Evolutionary conservation across 139 green algal species (phyloP), one percentile per base, ranked within the genome.

Genomic region (Closterium sp.): DNA sequence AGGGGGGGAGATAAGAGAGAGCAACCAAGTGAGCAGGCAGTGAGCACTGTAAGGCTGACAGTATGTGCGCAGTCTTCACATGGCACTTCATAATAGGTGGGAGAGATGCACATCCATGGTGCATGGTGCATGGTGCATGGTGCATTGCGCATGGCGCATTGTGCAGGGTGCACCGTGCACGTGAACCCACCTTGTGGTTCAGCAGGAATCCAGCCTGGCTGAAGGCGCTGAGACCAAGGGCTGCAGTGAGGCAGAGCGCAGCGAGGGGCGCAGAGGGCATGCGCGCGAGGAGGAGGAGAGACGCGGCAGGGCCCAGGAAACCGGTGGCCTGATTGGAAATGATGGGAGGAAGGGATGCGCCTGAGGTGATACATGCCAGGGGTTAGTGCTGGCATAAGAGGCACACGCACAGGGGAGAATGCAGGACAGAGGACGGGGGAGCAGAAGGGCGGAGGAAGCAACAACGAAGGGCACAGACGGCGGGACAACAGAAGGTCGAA

Each of bases 131-230:
- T n/a, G n/a, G n/a, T n/a, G n/a, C n/a, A n/a, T n/a, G n/a, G n/a
- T n/a, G n/a, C n/a, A n/a, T n/a, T n/a, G n/a, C n/a, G n/a, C n/a
- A n/a, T n/a, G n/a, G n/a, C n/a, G n/a, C n/a, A n/a, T n/a, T n/a
- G n/a, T n/a, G n/a, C n/a, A n/a, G n/a, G n/a, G n/a, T n/a, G n/a
- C n/a, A n/a, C n/a, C n/a, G n/a, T n/a, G n/a, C n/a, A n/a, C n/a
- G n/a, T n/a, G 55, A 1, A 34, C 34, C 0, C 31, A 92, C 90
- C 90, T 92, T 87, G 33, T 92, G 90, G 84, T 92, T 92, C 0
- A 92, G 30, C 16, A 92, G 66, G 30, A 90, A 92, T 6, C 90
- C 90, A 55, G 90, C 90, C 23, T 92, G 90, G 69, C 84, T 92
- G 90, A 92, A 92, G n/a, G 90, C 83, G 33, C 84, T 90, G 0